A percentile compares a stretch with the other conserved stretches of the same genome.
These are phyloP conservation scores for Pseudogymnoascus sp. DNA, from an alignment of 2,329 filamentous ascomycete genomes.

Conservation along the genomic window DNA sequence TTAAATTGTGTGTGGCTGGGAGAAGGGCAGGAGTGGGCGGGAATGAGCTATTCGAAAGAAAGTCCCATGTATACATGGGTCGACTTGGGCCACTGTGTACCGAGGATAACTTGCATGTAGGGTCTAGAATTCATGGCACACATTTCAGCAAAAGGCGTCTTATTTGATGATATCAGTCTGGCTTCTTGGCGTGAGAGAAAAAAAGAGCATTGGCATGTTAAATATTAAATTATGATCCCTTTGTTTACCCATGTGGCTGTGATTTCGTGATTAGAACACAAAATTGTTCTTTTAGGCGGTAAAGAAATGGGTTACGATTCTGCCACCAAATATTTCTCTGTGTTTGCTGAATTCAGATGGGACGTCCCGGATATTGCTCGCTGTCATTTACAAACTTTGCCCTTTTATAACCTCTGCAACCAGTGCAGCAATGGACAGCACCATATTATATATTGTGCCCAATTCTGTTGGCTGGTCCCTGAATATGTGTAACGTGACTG, in stretches of 20 bases:
- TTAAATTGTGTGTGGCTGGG: slow-evolving; percentile 37
- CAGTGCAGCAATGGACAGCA: not conserved
- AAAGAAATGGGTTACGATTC: not conserved
- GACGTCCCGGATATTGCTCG: not conserved
- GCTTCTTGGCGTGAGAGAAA: slow-evolving; percentile 8
- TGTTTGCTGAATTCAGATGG: not conserved
- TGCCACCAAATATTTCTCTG: not conserved
- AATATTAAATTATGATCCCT: slow-evolving; percentile 8
- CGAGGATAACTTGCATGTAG: not conserved
- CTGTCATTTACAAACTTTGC: not conserved
- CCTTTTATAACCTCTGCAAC: not conserved
- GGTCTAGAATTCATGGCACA: slow-evolving; percentile 11
- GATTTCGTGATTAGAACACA: not conserved
- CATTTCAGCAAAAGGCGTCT: slow-evolving; percentile 8
- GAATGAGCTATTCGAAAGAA: slow-evolving; percentile 10
- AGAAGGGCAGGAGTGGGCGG: slow-evolving; percentile 40
- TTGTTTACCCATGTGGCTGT: not conserved
- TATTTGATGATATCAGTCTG: slow-evolving; percentile 5
- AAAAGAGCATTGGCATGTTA: slow-evolving; percentile 7
- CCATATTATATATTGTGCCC: not conserved
- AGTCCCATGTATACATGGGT: slow-evolving; percentile 4
- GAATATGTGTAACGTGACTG: not conserved
- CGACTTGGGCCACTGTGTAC: not conserved
- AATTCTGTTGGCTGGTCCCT: not conserved
- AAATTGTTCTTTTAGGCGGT: not conserved